Conservation (phyloP, 768 basidiomycete species). For the Tylopilus vinaceipallidus region DNA sequence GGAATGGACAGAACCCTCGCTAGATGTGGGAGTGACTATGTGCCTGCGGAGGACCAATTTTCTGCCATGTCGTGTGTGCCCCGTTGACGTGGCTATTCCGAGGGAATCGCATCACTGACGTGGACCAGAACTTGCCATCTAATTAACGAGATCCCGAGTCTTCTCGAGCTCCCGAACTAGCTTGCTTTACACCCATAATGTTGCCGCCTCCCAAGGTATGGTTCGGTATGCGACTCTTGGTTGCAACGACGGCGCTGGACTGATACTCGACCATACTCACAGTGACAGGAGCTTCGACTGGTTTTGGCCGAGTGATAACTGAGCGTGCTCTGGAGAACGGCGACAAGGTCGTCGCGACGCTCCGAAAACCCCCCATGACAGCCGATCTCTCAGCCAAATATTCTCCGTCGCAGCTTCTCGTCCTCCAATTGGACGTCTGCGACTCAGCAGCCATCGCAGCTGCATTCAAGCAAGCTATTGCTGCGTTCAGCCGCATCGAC, state of each 20-base stretch:
- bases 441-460: conserved; percentile 28
- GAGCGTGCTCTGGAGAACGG: conserved; percentile 37
- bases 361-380: conserved; percentile 39
- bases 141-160: too few species aligned
- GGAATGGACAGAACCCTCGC: too few species aligned
- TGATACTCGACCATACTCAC: too few species aligned
- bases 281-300: conserved; percentile 44
- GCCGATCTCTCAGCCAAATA: conserved; percentile 31
- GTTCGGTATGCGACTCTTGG: conserved; percentile 16
- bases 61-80: too few species aligned
- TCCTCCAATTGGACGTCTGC: conserved; percentile 43
- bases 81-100: too few species aligned
- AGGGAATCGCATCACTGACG: too few species aligned
- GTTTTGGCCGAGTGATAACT: conserved; percentile 37
- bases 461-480: conserved; percentile 36
- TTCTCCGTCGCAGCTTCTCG: conserved; percentile 33
- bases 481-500: conserved; percentile 40
- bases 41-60: too few species aligned
- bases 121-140: too few species aligned
- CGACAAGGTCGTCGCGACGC: conserved; percentile 43
- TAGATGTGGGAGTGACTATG: too few species aligned
- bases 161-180: too few species aligned
- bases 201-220: conserved; percentile 26
- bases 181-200: too few species aligned
- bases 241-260: not conserved